Evolutionary conservation across 192 early-diverging fungal genomes (phyloP), one percentile per base, ranked within the genome.

Genomic region (Kickxella alabastrina): DNA sequence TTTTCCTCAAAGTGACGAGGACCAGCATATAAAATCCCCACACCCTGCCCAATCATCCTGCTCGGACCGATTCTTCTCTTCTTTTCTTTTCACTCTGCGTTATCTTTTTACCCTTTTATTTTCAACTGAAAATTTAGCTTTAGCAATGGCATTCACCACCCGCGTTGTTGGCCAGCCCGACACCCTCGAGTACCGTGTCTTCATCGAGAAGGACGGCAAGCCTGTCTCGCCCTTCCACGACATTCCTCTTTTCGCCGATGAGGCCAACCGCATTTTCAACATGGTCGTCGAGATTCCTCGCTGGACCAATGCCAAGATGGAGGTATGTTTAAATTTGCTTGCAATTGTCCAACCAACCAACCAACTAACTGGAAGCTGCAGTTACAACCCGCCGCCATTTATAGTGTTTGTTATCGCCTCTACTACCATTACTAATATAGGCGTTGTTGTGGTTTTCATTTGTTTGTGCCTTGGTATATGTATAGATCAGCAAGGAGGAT

Each of bases 291-390:
- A 97, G 77, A 92, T 97, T 43, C 96, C 96, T 44, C 83, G 94
- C 55, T 99, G 94, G 96, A 87, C 93, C 63, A 98, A 98, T 79
- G 96, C 92, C 69, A 98, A 98, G 85, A 80, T 96, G 59, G 96
- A 96, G 64, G 64, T 66, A 57, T 54, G 64, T 45, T 18, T 17
- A 12, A 68, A 78, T 24, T 21, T 32, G 31, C 31, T 12, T n/a
- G n/a, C n/a, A n/a, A n/a, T n/a, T n/a, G n/a, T n/a, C n/a, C n/a
- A n/a, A n/a, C n/a, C n/a, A n/a, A n/a, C n/a, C n/a, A n/a, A n/a
- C n/a, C n/a, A n/a, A n/a, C n/a, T n/a, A n/a, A n/a, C n/a, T n/a
- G n/a, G n/a, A n/a, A n/a, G n/a, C n/a, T n/a, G n/a, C n/a, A n/a
- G n/a, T n/a, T n/a, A n/a, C n/a, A n/a, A n/a, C n/a, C n/a, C n/a